Base-by-base conservation (phyloP, 2,329 filamentous ascomycete genomes). In the Rhynchosporium graminicola region DNA sequence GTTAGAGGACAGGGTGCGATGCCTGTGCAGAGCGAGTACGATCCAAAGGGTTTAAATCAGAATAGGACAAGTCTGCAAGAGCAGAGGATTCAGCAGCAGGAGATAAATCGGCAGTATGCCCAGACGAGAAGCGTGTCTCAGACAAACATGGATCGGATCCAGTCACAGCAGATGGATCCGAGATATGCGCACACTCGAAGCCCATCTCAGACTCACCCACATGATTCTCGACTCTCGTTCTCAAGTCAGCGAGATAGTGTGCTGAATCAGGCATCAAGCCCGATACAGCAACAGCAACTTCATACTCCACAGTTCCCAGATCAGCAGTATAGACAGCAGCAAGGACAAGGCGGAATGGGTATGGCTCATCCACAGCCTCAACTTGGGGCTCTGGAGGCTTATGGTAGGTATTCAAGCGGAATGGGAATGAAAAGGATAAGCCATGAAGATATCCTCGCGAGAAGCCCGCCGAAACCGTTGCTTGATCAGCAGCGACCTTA, bases 401-500 rank as follows among this genome's bases (percentile, higher is more conserved):
- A 63, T 38, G 13, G 51, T 26, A 28, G 52, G 50, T 33, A 42
- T 50, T n/a, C 51, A 57, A 31, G 45, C 47, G 9, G 20, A 42
- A 43, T 40, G 61, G 9, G 20, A 36, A 43, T 40, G 61, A 40
- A 60, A 6, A 65, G 65, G 3, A 36, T 72, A 8, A 70, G 64
- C 57, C 57, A 63, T 6, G 71, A 74, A 57, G 71, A 73, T 36
- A 38, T 73, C 1, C 46, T 74, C 7, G 73, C 72, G 15, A 67
- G 73, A 9, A 72, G 70, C 0, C 73, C 73, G 1, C 69, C 73
- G 10, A 65, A 67, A 28, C 42, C 56, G 2, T 63, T 65, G 4
- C 54, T 61, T 29, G 71, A 69, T 3, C 73, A 74, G 46, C 73
- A 74, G 62, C 55, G 68, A 51, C 73, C 73, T 5, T 74, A 73